Conservation (phyloP, 805 yeast genomes). For the Candida insectalens region DNA sequence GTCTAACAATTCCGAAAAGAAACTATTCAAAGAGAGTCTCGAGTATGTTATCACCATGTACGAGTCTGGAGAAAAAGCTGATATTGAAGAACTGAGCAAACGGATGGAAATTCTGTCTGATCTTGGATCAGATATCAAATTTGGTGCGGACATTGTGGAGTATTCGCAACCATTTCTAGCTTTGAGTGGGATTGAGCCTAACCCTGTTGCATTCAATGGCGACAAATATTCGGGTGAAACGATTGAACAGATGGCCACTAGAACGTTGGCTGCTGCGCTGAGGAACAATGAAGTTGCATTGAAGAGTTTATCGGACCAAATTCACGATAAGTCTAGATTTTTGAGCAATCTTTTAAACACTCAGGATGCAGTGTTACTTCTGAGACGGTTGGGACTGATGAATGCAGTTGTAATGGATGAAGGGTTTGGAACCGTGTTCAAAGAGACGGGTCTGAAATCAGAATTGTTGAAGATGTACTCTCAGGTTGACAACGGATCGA, state of each 20-base stretch:
- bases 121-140: constrained; percentile 57
- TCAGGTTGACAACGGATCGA: constrained; percentile 6
- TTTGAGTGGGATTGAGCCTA: constrained; percentile 18
- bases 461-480: constrained; percentile 17
- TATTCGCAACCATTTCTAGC: constrained; percentile 24
- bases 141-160: constrained; percentile 39
- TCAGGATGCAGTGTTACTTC: constrained; percentile 10
- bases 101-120: constrained; percentile 39
- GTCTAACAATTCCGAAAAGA: not conserved
- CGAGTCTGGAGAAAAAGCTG: constrained; percentile 5
- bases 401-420: constrained; percentile 33
- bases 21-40: not conserved
- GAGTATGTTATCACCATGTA: not conserved
- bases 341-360: constrained; percentile 10
- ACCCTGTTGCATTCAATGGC: constrained; percentile 1
- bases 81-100: constrained; percentile 3
- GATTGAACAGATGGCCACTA: constrained; percentile 43
- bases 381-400: constrained; percentile 41
- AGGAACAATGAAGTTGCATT: constrained; percentile 56
- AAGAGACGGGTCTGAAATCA: constrained; percentile 10
- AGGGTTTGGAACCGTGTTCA: constrained; percentile 20
- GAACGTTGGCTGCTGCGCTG: constrained; percentile 57
- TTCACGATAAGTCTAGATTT: constrained; percentile 12
- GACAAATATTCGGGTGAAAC: constrained; percentile 6
- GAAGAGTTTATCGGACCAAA: constrained; percentile 8